Conservation (phyloP, 257 asterid genomes). For the Capsicum rhomboideum region DNA sequence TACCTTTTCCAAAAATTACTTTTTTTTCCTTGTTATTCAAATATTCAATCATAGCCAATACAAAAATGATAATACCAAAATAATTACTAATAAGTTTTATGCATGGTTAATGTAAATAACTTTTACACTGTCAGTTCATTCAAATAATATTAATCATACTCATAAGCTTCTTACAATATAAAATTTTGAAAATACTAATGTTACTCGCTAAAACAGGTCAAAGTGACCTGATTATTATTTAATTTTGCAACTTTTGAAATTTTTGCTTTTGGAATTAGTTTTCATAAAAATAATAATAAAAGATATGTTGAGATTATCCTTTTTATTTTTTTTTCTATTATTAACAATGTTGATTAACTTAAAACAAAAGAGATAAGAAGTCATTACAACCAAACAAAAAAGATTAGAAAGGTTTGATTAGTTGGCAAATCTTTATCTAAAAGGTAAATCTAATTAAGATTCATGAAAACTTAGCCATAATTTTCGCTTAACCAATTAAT, state of each 20-base stretch:
- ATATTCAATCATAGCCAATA: not conserved
- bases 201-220: not conserved
- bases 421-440: not conserved
- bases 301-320: not conserved
- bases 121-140: too few species aligned
- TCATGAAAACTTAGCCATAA: not conserved
- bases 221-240: not conserved
- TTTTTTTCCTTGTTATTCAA: too few species aligned
- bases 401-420: not conserved
- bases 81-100: too few species aligned
- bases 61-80: too few species aligned
- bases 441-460: constrained; percentile 8
- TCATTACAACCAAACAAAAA: not conserved
- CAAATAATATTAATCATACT: too few species aligned
- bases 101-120: too few species aligned
- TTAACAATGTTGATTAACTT: not conserved
- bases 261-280: not conserved
- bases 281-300: not conserved
- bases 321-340: not conserved
- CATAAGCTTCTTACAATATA: too few species aligned
- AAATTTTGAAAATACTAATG: too few species aligned
- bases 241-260: not conserved
- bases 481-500: not conserved
- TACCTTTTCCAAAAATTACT: too few species aligned
- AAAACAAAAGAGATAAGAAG: not conserved